Conservation (phyloP, 2,329 filamentous ascomycete species). For the Talaromyces rugulosus region DNA sequence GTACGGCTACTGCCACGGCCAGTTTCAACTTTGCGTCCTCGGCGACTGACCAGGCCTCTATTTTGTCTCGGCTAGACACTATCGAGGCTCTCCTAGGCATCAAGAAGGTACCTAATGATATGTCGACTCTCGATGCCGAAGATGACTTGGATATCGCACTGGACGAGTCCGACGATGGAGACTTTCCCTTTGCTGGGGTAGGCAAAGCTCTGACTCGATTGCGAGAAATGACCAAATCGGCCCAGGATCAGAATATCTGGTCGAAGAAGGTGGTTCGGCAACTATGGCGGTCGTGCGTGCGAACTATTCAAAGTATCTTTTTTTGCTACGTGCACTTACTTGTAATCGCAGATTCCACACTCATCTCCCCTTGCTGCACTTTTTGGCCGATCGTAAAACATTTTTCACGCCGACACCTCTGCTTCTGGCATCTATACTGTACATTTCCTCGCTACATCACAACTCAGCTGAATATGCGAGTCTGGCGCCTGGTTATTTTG, state of each 20-base stretch:
- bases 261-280: conserved; percentile 20
- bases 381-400: conserved; percentile 22
- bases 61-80: conserved; percentile 22
- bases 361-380: conserved; percentile 25
- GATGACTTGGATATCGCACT: conserved; percentile 8
- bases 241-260: conserved; percentile 20
- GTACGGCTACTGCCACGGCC: neutral
- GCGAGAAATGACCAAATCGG: conserved; percentile 19
- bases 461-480: conserved; percentile 16
- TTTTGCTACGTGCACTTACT: conserved; percentile 2
- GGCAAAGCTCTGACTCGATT: conserved; percentile 22
- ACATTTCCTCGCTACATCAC: conserved; percentile 25
- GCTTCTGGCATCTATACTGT: conserved; percentile 24
- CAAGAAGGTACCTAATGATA: conserved; percentile 8
- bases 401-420: conserved; percentile 24
- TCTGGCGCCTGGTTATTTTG: conserved; percentile 20
- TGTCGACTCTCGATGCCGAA: neutral
- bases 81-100: conserved; percentile 24
- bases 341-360: conserved; percentile 20
- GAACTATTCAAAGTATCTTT: neutral
- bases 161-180: conserved; percentile 14
- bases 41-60: conserved; percentile 11
- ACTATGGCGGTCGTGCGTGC: conserved; percentile 24
- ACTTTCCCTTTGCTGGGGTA: conserved; percentile 15
- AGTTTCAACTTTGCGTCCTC: conserved; percentile 3